Percentiles rank a stretch among this genome's conserved stretches.
These are phyloP conservation scores for Kentomonas sorsogonicus DNA, from an alignment of 208 protist genomes.

Conservation along the genomic window DNA sequence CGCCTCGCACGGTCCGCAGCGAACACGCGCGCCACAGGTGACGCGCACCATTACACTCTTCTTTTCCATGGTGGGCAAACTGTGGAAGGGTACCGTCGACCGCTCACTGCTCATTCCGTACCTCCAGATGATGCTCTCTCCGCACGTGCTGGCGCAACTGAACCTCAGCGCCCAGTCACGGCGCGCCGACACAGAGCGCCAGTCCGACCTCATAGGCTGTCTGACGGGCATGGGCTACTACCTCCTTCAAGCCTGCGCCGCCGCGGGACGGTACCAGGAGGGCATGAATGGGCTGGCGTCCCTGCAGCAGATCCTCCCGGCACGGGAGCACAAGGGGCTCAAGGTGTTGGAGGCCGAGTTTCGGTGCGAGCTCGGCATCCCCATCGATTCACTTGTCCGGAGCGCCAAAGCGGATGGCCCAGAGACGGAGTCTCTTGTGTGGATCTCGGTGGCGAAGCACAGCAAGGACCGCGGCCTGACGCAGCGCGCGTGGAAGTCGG, in stretches of 20 bases:
- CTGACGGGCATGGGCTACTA: constrained; percentile 21
- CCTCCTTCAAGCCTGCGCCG: constrained; percentile 15
- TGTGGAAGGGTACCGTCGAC: constrained; percentile 15
- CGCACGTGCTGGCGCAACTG: constrained; percentile 26
- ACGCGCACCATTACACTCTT: constrained; percentile 26
- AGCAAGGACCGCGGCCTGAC: constrained; percentile 19
- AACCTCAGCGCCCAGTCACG: not conserved
- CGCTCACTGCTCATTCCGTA: constrained; percentile 39
- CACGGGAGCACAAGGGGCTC: constrained; percentile 46
- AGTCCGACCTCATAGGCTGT: constrained; percentile 15
- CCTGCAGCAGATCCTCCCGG: constrained; percentile 45
- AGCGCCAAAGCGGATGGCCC: constrained; percentile 40
- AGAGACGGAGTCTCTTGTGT: constrained; percentile 59
- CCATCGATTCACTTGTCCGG: constrained; percentile 26
- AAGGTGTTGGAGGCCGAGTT: constrained; percentile 49
- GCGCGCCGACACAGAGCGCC: constrained; percentile 15
- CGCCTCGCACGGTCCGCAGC: constrained; percentile 31
- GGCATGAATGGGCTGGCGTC: constrained; percentile 22
- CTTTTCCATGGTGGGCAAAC: constrained; percentile 22
- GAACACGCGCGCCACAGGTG: constrained; percentile 19
- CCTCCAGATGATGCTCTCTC: constrained; percentile 69
- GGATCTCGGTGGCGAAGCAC: constrained; percentile 49
- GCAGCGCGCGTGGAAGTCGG: constrained; percentile 36
- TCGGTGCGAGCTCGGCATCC: constrained; percentile 33
- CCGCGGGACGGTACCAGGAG: constrained; percentile 20